Evolutionary conservation across 2,329 filamentous ascomycete genomes (phyloP).

Genomic region (Penicillium sclerotigenum): DNA sequence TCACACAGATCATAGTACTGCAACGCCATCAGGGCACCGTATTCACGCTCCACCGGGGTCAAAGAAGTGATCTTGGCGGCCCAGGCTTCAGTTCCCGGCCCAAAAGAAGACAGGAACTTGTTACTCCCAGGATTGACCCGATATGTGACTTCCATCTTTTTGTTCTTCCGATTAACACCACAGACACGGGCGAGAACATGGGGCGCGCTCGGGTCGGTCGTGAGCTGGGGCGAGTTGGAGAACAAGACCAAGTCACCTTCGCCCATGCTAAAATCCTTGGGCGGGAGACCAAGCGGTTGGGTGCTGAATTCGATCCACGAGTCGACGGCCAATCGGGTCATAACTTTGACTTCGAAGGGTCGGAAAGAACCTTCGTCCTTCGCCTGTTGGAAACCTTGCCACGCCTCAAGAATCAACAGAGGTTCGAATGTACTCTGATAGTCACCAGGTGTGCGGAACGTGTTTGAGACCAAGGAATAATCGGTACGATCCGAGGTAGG

Average conservation of each 20-base stretch:
- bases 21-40: constrained; percentile 81
- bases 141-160: constrained; percentile 78
- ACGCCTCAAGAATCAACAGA: constrained; percentile 85
- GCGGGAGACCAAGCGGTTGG: constrained; percentile 67
- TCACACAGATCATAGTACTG: constrained; percentile 96
- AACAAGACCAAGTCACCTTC: constrained; percentile 89
- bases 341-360: constrained; percentile 81
- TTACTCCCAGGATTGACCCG: constrained; percentile 65
- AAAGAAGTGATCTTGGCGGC: constrained; percentile 87
- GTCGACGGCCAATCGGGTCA: constrained; percentile 85
- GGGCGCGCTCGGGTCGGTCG: constrained; percentile 61
- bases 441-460: constrained; percentile 69
- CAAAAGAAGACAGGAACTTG: constrained; percentile 62
- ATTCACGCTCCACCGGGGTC: constrained; percentile 92
- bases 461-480: constrained; percentile 73
- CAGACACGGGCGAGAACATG: constrained; percentile 86
- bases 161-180: constrained; percentile 75
- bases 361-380: constrained; percentile 81
- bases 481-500: constrained; percentile 66
- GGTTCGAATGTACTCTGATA: constrained; percentile 92
- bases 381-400: constrained; percentile 86
- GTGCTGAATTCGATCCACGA: constrained; percentile 90
- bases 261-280: constrained; percentile 67
- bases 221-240: constrained; percentile 69
- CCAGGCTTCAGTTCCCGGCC: constrained; percentile 66